Conservation (phyloP, 148 eudicot species). For the Fagopyrum homotropicum region DNA sequence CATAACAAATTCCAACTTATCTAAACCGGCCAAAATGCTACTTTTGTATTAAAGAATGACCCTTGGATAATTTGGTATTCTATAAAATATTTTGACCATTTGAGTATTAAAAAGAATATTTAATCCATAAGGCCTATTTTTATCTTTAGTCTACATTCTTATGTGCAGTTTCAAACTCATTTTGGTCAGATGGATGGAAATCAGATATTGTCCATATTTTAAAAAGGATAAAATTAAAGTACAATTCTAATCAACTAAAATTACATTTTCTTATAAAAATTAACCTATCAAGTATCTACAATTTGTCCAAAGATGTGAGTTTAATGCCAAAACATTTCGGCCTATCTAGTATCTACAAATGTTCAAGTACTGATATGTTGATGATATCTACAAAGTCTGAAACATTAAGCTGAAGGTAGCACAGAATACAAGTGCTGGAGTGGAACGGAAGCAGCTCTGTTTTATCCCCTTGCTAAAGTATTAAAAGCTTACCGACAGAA, state of each 20-base stretch:
- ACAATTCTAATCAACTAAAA: too few relatives aligned
- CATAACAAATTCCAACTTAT: too few relatives aligned
- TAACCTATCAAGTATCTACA: neutral
- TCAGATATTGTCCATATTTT: too few relatives aligned
- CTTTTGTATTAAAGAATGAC: neutral
- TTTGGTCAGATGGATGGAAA: neutral
- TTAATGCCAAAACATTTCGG: neutral
- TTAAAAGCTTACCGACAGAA: neutral
- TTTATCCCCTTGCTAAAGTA: neutral
- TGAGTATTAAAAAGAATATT: too few relatives aligned
- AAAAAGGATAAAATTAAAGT: neutral
- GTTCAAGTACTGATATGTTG: neutral
- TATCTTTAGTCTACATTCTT: neutral
- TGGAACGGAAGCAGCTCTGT: neutral
- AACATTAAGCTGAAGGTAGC: neutral
- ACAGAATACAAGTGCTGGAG: neutral
- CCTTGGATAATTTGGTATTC: too few relatives aligned
- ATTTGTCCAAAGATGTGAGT: neutral
- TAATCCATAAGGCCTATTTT: neutral
- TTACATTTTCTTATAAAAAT: too few relatives aligned
- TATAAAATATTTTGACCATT: neutral
- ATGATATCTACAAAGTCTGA: neutral
- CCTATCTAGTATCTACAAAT: neutral
- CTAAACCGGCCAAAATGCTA: too few relatives aligned
- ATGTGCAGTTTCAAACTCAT: neutral